A percentile compares a stretch with the other conserved stretches of the same genome.
These are phyloP conservation scores for Trichopus zeylanicus DNA, from an alignment of 116 monocot genomes.

Conservation along the genomic window DNA sequence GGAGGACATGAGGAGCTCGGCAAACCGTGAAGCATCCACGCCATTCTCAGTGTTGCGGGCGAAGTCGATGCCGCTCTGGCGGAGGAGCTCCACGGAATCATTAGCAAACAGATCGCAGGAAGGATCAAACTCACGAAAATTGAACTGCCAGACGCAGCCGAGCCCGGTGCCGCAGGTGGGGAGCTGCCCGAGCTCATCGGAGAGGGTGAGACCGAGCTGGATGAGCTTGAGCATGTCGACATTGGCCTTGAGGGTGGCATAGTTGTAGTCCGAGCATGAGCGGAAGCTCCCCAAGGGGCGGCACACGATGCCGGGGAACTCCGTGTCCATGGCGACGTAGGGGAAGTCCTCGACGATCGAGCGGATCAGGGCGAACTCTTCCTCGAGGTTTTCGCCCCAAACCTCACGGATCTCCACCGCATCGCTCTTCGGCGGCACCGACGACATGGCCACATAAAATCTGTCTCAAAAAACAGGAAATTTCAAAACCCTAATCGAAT, in stretches of 20 bases:
- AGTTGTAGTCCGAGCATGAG: conserved; percentile 54
- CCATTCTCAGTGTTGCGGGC: conserved; percentile 25
- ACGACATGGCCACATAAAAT: conserved; percentile 8
- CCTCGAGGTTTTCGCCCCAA: conserved; percentile 55
- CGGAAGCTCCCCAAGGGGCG: conserved; percentile 62
- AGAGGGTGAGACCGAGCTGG: conserved; percentile 59
- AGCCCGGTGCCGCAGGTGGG: conserved; percentile 33
- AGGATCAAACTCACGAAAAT: conserved; percentile 55
- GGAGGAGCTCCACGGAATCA: conserved; percentile 56
- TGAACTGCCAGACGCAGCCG: conserved; percentile 70
- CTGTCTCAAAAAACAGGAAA: neutral
- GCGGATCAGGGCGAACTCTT: conserved; percentile 70
- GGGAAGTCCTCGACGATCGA: conserved; percentile 43
- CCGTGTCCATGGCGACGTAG: neutral
- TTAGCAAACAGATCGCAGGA: conserved; percentile 28
- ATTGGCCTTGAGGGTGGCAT: conserved; percentile 27
- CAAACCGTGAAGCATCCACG: conserved; percentile 13
- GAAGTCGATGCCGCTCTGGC: conserved; percentile 56
- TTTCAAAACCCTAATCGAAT: too few relatives aligned
- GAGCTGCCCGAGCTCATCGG: conserved; percentile 37
- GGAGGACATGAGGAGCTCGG: conserved; percentile 8
- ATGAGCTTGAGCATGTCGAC: conserved; percentile 43
- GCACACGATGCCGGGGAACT: conserved; percentile 40
- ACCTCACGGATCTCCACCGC: conserved; percentile 70
- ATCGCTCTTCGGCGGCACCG: conserved; percentile 26